These are phyloP conservation scores for Salix exigua DNA, from an alignment of 345 rosid genomes.

Conservation along the genomic window DNA sequence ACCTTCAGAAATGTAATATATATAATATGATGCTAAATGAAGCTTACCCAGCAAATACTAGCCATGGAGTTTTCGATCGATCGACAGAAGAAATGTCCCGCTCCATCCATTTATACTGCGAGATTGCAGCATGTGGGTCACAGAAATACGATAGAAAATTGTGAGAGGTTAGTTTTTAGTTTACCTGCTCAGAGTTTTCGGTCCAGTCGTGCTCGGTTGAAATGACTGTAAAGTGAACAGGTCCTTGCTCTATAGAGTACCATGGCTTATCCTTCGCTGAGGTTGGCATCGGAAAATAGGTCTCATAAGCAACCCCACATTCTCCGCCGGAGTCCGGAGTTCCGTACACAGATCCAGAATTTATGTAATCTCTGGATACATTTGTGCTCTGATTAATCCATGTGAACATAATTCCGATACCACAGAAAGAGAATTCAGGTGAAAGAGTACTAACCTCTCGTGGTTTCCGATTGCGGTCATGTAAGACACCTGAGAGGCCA, in stretches of 20 bases:
- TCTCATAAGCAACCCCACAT: constrained; percentile 66
- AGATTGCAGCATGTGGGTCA: neutral
- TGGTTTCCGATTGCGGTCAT: constrained; percentile 78
- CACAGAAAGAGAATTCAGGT: neutral
- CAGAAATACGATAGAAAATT: neutral
- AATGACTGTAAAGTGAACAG: constrained; percentile 52
- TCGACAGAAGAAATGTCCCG: constrained; percentile 53
- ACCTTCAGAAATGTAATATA: too few relatives aligned
- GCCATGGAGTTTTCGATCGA: constrained; percentile 62
- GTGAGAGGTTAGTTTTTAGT: too few relatives aligned
- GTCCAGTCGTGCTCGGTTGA: constrained; percentile 65
- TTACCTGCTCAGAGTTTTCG: constrained; percentile 50
- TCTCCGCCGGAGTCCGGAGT: constrained; percentile 67
- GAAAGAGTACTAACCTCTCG: constrained; percentile 45
- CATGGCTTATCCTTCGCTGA: constrained; percentile 63
- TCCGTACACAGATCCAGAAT: constrained; percentile 37
- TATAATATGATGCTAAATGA: too few relatives aligned
- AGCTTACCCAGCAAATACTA: constrained; percentile 54
- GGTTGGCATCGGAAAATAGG: constrained; percentile 68
- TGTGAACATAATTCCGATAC: neutral
- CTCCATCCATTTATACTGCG: constrained; percentile 52
- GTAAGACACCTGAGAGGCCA: constrained; percentile 63
- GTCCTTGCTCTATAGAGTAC: constrained; percentile 60
- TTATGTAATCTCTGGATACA: constrained; percentile 44
- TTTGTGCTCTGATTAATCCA: neutral